Percentiles rank a stretch among this genome's conserved stretches.
Evolutionary conservation across 1,284 basidiomycete species (phyloP).

Genomic region (Leccinum subrobustum): DNA sequence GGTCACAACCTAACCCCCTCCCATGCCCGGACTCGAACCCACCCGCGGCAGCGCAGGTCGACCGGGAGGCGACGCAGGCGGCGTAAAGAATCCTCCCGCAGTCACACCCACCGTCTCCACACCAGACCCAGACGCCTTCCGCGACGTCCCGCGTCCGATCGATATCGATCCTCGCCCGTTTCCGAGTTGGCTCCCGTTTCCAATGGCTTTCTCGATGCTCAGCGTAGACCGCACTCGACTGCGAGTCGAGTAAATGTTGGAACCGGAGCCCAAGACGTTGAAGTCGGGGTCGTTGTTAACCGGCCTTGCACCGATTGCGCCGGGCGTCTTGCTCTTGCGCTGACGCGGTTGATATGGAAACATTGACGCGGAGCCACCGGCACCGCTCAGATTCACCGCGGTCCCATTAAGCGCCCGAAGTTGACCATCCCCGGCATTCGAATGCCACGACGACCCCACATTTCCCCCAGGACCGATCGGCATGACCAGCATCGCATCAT

Average conservation of each 20-base stretch:
- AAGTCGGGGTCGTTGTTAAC: conserved; percentile 25
- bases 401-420: neutral
- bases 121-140: conserved; percentile 62
- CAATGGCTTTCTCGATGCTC: conserved; percentile 48
- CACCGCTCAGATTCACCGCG: neutral
- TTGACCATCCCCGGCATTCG: conserved; percentile 11
- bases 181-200: conserved; percentile 30
- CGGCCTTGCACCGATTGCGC: conserved; percentile 28
- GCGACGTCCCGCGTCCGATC: conserved; percentile 57
- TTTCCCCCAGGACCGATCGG: conserved; percentile 51
- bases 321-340: conserved; percentile 29
- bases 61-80: conserved; percentile 35
- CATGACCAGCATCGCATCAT: conserved; percentile 75
- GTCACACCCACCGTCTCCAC: conserved; percentile 72
- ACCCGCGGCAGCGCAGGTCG: neutral
- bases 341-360: conserved; percentile 42
- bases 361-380: conserved; percentile 1
- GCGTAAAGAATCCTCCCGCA: conserved; percentile 71
- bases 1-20: neutral
- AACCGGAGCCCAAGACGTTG: conserved; percentile 22
- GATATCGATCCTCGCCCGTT: conserved; percentile 57
- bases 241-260: conserved; percentile 18
- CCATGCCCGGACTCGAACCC: neutral
- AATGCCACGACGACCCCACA: conserved; percentile 12
- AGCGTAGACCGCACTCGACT: conserved; percentile 56